Percentiles rank a stretch among this genome's conserved stretches.
phyloP scores from a whole-genome alignment of 495 filamentous ascomycete species.

The Tuber brumale region DNA sequence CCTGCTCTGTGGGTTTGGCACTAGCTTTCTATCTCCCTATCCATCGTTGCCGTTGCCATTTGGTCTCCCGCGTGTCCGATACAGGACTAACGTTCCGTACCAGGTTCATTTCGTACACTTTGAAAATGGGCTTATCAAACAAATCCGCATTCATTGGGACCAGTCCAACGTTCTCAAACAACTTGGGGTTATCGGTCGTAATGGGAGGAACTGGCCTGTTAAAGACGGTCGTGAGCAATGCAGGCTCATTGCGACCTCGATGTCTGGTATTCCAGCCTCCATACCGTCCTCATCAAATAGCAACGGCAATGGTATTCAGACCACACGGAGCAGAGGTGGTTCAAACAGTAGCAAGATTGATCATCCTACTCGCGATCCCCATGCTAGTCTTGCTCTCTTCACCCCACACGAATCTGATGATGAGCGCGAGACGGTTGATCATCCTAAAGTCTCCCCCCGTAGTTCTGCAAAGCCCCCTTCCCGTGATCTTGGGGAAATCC shows the following conservation, averaged over 20 bases:
- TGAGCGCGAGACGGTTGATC: conserved; percentile 39
- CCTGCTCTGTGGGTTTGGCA: neutral
- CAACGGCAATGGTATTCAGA: conserved; percentile 21
- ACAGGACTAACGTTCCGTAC: conserved; percentile 20
- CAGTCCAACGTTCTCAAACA: conserved; percentile 88
- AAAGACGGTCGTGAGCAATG: conserved; percentile 80
- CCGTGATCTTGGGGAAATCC: conserved; percentile 59
- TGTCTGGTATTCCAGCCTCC: conserved; percentile 34
- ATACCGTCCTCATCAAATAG: conserved; percentile 9
- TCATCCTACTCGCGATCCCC: conserved; percentile 56
- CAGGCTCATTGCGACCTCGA: conserved; percentile 57
- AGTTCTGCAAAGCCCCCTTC: conserved; percentile 55
- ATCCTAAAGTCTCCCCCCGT: conserved; percentile 46
- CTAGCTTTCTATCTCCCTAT: conserved; percentile 5
- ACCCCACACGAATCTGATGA: conserved; percentile 54
- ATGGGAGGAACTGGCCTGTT: conserved; percentile 88
- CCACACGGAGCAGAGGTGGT: conserved; percentile 22
- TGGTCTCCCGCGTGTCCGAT: conserved; percentile 9
- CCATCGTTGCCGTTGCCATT: conserved; percentile 6
- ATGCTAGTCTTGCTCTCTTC: conserved; percentile 71
- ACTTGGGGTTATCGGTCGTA: conserved; percentile 83
- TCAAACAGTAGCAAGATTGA: conserved; percentile 28
- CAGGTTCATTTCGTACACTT: conserved; percentile 90
- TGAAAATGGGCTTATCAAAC: conserved; percentile 69
- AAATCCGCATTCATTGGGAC: conserved; percentile 88